A percentile compares a stretch with the other conserved stretches of the same genome.
These are phyloP conservation scores for Spatholobus suberectus DNA, from an alignment of 306 rosid genomes.

Conservation along the genomic window DNA sequence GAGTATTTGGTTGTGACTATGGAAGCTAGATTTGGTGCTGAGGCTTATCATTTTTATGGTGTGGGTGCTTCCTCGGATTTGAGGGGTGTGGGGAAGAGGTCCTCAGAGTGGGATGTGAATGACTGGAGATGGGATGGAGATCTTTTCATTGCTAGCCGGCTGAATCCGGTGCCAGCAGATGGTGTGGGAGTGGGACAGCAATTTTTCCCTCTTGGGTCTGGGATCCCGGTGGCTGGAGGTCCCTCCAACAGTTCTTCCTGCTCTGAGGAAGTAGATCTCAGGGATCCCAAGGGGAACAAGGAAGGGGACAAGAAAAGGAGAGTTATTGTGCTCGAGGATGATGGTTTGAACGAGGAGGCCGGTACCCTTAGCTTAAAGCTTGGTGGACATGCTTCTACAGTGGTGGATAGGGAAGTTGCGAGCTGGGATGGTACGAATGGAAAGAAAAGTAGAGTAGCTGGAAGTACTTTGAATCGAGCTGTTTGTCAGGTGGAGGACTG, in stretches of 20 bases:
- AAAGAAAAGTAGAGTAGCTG: conserved; percentile 77
- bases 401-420: conserved; percentile 57
- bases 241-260: conserved; percentile 80
- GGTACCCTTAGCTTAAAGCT: conserved; percentile 68
- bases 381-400: conserved; percentile 61
- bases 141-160: conserved; percentile 71
- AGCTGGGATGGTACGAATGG: conserved; percentile 62
- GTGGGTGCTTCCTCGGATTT: conserved; percentile 37
- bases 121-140: conserved; percentile 90
- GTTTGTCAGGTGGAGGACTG: conserved; percentile 96
- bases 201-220: conserved; percentile 65
- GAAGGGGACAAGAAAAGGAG: conserved; percentile 84
- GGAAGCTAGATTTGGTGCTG: conserved; percentile 75
- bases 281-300: conserved; percentile 55
- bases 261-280: conserved; percentile 70
- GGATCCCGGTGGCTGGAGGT: conserved; percentile 57
- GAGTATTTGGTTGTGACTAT: conserved; percentile 32
- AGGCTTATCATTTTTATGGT: conserved; percentile 50
- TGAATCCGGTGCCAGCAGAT: conserved; percentile 59
- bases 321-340: conserved; percentile 61
- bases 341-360: conserved; percentile 55
- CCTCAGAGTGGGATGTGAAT: conserved; percentile 81
- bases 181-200: conserved; percentile 59
- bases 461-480: conserved; percentile 61
- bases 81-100: conserved; percentile 50